Conservation (phyloP, 176 grass and related monocot species). For the Themeda triandra region DNA sequence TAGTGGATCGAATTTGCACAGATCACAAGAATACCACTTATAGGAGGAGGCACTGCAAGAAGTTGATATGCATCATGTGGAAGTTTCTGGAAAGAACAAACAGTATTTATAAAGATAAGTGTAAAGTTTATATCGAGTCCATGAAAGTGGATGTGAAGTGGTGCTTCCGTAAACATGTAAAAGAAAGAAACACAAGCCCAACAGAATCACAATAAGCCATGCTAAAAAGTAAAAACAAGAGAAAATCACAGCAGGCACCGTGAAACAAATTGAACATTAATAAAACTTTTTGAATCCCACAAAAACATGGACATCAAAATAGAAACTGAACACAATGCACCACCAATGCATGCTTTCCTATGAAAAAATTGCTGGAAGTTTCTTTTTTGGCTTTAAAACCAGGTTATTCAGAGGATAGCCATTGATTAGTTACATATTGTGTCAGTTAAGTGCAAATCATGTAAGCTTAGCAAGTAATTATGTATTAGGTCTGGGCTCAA, state of each 20-base stretch:
- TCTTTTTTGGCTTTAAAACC: not conserved
- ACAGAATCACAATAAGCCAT: not conserved
- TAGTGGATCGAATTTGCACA: slow-evolving; percentile 93
- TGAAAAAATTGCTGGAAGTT: too few species aligned
- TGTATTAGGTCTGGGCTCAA: not conserved
- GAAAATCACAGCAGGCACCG: not conserved
- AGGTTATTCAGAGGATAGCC: not conserved
- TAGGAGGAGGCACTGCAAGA: slow-evolving; percentile 88
- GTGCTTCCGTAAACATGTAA: not conserved
- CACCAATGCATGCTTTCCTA: not conserved
- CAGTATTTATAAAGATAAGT: slow-evolving; percentile 10
- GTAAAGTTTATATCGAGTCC: slow-evolving; percentile 9
- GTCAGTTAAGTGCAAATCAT: not conserved
- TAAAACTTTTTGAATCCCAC: not conserved
- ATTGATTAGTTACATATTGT: not conserved
- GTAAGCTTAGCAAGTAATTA: not conserved
- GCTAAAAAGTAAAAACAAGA: not conserved
- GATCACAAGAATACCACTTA: slow-evolving; percentile 87
- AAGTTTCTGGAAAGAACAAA: slow-evolving; percentile 58
- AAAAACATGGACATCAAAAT: not conserved
- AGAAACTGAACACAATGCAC: not conserved
- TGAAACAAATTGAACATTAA: not conserved
- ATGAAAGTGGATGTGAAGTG: not conserved
- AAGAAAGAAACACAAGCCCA: not conserved
- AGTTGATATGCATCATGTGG: slow-evolving; percentile 93